These are phyloP conservation scores for Eimeria necatrix DNA, from an alignment of 169 alveolate genomes.

Conservation along the genomic window DNA sequence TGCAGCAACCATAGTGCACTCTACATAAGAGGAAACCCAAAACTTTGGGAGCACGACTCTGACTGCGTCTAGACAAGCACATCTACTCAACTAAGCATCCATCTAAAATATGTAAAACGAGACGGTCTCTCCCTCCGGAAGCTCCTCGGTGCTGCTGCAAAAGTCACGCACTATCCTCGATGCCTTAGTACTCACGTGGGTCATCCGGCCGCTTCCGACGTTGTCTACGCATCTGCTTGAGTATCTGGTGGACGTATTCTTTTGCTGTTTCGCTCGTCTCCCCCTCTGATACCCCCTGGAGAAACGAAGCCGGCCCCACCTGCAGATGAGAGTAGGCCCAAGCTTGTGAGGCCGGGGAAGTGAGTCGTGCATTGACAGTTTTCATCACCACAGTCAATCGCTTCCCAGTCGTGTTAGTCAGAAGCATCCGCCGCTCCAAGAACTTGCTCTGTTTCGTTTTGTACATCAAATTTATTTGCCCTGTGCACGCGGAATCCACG, in stretches of 20 bases:
- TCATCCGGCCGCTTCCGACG: neutral
- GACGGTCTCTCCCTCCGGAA: too few relatives aligned
- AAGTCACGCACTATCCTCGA: too few relatives aligned
- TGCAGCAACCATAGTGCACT: too few relatives aligned
- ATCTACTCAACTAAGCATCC: too few relatives aligned
- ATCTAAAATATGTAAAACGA: too few relatives aligned
- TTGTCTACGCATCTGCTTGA: constrained; percentile 48
- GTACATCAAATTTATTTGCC: constrained; percentile 5
- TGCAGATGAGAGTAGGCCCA: neutral
- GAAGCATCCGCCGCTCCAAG: neutral
- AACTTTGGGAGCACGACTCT: too few relatives aligned
- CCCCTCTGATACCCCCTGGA: constrained; percentile 10
- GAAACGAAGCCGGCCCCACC: constrained; percentile 38
- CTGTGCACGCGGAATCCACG: constrained; percentile 21
- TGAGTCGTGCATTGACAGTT: constrained; percentile 38
- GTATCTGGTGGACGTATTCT: neutral
- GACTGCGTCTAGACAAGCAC: too few relatives aligned
- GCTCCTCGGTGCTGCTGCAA: too few relatives aligned
- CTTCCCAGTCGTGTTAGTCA: neutral
- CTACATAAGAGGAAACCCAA: too few relatives aligned
- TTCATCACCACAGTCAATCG: constrained; percentile 62
- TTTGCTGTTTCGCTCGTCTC: neutral
- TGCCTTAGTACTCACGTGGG: neutral
- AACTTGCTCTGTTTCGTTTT: neutral
- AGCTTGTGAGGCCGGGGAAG: neutral